Evolutionary conservation across 768 basidiomycete genomes (phyloP), one percentile per base, ranked within the genome.

Genomic region (Serendipita sp.): DNA sequence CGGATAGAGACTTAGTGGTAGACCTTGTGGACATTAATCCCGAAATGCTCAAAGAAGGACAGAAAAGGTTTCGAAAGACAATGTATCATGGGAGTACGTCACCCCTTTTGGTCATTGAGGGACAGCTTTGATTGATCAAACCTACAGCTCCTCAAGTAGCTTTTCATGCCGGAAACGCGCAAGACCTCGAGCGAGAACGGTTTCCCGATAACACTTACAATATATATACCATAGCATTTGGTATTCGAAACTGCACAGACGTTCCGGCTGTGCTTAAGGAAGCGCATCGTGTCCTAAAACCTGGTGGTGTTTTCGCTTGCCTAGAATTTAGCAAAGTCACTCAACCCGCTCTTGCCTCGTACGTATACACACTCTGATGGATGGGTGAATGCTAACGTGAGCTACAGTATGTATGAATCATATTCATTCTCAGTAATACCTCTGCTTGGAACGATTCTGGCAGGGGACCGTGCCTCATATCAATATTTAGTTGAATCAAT

Each of bases 401-500:
- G 28, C 26, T 42, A 0, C 62, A 99, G 96, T 64, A 65, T 90
- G 0, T 99, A 99, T 73, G 89, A 94, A 66, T 85, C 90, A 66
- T 98, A 95, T 71, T 97, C 94, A 0, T 99, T 99, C 79, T 83
- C 88, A 0, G 80, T 97, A 64, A 96, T 99, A 69, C 96, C 96
- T 2, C 76, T 95, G 20, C 75, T 99, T 50, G 96, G 96, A n/a
- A 95, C 92, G 20, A 89, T 99, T 67, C 76, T 99, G n/a, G 90
- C 93, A 9, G 88, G 89, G 0, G 95, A 99, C 73, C 81, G 95
- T 22, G 86, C 83, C 22, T 95, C 93, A 3, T 99, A 99, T 72
- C 93, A 97, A 72, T 98, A 99, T 72, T 81, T 99, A 45, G 91
- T 98, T 44, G 96, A 99, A 73, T 96, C 93, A 11, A 98, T 99